Conservation (phyloP, 106 monocot genomes). For the Dendrobium catenatum region DNA sequence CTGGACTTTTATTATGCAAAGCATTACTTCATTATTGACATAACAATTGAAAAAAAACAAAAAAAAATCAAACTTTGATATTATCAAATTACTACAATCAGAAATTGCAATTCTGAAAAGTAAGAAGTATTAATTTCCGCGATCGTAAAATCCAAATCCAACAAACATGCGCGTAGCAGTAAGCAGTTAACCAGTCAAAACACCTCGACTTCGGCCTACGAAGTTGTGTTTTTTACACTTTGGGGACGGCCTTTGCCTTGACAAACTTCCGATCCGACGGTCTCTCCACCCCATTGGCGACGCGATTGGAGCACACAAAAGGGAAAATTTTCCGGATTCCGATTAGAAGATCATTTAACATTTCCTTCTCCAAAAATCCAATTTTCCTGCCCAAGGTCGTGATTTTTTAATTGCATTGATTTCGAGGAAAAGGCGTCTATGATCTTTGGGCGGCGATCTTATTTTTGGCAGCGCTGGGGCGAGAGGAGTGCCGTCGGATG, state of each 20-base stretch:
- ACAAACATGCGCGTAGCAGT: too few species aligned
- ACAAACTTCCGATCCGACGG: neutral
- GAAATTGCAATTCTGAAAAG: too few species aligned
- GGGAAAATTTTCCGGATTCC: neutral
- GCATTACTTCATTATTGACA: too few species aligned
- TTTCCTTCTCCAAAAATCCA: neutral
- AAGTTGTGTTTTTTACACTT: neutral
- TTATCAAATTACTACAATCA: too few species aligned
- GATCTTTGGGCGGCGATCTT: neutral
- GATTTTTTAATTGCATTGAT: neutral
- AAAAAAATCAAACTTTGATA: too few species aligned
- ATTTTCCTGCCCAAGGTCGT: neutral
- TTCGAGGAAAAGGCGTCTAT: neutral
- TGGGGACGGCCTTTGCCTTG: neutral
- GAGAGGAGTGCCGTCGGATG: conserved; percentile 10
- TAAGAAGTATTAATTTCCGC: too few species aligned
- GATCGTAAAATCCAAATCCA: too few species aligned
- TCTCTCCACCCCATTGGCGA: neutral
- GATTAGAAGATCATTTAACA: neutral
- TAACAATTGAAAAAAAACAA: too few species aligned
- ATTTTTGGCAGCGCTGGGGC: conserved; percentile 2
- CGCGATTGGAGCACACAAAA: neutral
- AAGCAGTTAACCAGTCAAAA: neutral
- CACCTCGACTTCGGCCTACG: neutral
- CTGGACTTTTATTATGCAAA: too few species aligned